A percentile compares a stretch with the other conserved stretches of the same genome.
Conservation (phyloP, 192 early-diverging fungal species). For the Spizellomyces punctatus region DNA sequence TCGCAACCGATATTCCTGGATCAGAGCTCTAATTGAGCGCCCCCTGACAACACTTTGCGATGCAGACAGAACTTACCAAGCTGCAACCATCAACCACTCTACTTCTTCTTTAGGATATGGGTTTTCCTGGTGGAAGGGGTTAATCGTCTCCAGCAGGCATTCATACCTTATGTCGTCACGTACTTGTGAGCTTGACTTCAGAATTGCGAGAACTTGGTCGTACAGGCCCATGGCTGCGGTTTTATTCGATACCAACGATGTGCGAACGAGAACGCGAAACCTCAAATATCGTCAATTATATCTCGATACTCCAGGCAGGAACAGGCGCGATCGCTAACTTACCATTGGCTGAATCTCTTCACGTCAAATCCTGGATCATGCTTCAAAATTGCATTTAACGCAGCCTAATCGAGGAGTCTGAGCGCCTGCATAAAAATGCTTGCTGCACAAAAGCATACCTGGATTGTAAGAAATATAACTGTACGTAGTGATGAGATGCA, state of each 20-base stretch:
- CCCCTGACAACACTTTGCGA: background rate
- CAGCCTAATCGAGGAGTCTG: background rate
- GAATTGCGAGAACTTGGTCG: conserved; percentile 7
- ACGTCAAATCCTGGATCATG: conserved; percentile 23
- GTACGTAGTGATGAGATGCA: background rate
- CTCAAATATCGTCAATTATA: background rate
- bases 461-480: conserved; percentile 32
- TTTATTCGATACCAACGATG: conserved; percentile 19
- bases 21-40: background rate
- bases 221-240: conserved; percentile 19
- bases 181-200: background rate
- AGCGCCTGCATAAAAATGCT: background rate
- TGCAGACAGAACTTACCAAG: conserved; percentile 19
- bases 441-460: background rate
- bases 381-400: conserved; percentile 24
- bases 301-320: background rate
- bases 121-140: background rate
- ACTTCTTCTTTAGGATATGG: conserved; percentile 29
- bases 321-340: too few species aligned
- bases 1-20: conserved; percentile 33
- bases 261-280: conserved; percentile 28
- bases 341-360: conserved; percentile 36
- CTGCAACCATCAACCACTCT: conserved; percentile 29
- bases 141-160: background rate
- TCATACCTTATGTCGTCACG: background rate